A percentile compares a stretch with the other conserved stretches of the same genome.
Evolutionary conservation across 257 asterid genomes (phyloP).

Genomic region (Salvia miltiorrhiza): DNA sequence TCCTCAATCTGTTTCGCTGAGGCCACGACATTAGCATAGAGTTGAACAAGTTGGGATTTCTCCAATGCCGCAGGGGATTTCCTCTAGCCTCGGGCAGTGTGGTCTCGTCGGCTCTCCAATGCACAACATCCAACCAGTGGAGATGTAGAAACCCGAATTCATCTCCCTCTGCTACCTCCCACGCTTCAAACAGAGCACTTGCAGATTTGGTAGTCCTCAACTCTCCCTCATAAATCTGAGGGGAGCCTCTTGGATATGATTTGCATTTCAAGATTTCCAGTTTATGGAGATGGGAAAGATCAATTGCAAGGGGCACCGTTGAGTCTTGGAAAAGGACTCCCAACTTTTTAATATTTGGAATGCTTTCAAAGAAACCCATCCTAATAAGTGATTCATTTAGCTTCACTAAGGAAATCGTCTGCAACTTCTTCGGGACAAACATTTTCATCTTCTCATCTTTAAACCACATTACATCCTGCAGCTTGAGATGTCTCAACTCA

Average conservation of each 20-base stretch:
- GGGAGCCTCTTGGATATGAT: no score
- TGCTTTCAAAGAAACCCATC: background rate
- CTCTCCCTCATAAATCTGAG: no score
- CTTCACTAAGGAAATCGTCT: background rate
- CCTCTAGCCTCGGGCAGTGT: constrained; percentile 2
- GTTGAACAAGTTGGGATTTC: constrained; percentile 15
- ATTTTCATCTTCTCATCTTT: no score
- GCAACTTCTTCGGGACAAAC: no score
- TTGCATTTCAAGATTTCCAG: constrained; percentile 12
- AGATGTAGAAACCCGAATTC: background rate
- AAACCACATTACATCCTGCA: no score
- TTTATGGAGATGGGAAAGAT: constrained; percentile 1
- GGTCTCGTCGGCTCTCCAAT: constrained; percentile 18
- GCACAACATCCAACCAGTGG: background rate
- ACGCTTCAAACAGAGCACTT: constrained; percentile 15
- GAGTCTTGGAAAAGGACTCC: background rate
- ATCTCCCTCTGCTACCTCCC: background rate
- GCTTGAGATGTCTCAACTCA: no score
- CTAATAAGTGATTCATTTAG: no score
- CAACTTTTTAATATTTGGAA: constrained; percentile 1
- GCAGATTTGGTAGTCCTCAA: constrained; percentile 10
- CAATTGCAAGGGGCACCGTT: background rate
- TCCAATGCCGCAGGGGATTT: background rate
- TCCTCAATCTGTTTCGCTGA: constrained; percentile 26
- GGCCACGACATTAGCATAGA: no score